Percentiles rank a stretch among this genome's conserved stretches.
Conservation (phyloP, 768 basidiomycete species). For the Rhodotorula sphaerocarpa region DNA sequence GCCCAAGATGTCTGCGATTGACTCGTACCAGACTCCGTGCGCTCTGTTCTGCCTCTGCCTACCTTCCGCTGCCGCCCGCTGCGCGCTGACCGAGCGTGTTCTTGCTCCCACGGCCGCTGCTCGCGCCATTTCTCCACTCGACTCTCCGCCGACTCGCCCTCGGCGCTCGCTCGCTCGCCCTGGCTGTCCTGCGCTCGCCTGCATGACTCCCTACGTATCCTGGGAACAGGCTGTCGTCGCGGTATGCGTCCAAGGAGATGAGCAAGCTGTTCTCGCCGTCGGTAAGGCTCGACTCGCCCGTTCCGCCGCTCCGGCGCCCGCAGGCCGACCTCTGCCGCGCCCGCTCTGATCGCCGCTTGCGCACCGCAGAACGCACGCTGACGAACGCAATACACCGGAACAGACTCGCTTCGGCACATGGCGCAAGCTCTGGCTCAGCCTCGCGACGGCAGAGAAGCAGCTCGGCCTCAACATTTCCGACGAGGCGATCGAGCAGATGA, state of each 20-base stretch:
- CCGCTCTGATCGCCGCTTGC: background rate
- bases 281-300: slow-evolving; percentile 48
- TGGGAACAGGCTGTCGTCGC: slow-evolving; percentile 55
- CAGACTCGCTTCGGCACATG: slow-evolving; percentile 93
- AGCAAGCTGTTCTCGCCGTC: slow-evolving; percentile 88
- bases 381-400: background rate
- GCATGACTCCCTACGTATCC: no score
- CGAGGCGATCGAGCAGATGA: slow-evolving; percentile 89
- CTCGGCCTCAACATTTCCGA: slow-evolving; percentile 83
- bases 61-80: background rate
- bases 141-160: no score
- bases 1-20: slow-evolving; percentile 20
- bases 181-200: background rate
- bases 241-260: slow-evolving; percentile 99
- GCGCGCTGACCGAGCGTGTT: no score
- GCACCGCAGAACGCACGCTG: background rate
- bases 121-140: no score
- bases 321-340: background rate
- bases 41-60: background rate
- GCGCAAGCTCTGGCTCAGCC: slow-evolving; percentile 89
- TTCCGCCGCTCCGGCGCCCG: background rate
- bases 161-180: no score
- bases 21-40: slow-evolving; percentile 39
- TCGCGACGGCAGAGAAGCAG: slow-evolving; percentile 92
- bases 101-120: no score